Base-by-base conservation (phyloP, 1,284 basidiomycete genomes). In the Spongispora temasekensis region DNA sequence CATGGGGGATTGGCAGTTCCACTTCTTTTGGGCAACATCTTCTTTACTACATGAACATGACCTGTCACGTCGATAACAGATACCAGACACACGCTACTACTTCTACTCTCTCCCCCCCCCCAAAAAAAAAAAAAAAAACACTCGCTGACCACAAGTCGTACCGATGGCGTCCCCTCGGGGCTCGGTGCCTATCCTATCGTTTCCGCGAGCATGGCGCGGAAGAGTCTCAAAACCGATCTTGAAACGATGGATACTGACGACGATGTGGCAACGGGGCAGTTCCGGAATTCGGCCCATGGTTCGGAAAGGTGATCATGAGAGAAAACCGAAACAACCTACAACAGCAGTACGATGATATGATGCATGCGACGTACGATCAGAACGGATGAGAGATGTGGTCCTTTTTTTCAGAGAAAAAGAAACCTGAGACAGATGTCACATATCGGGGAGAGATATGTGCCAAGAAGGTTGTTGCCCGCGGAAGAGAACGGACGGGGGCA, bases 371-470 rank as follows among this genome's bases (percentile, higher is more conserved):
- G 23, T 35, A 50, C 2, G 40, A 61, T 40, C 40, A 9, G 35
- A 30, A 17, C 46, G 25, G 46, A 25, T 28, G 31, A 30, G n/a
- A n/a, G n/a, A n/a, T n/a, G n/a, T n/a, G 6, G 30, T 56, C 3
- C 25, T 21, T 23, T 32, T 27, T 58, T 42, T 31, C 57, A 55
- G 51, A 61, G n/a, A n/a, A n/a, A n/a, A n/a, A n/a, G n/a, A n/a
- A n/a, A n/a, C 59, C 44, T 68, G 64, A 67, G 59, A 59, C 55
- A 57, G 55, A 31, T 31, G 23, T 44, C 46, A 42, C 17, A 25
- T 53, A 51, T 64, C 37, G 57, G 55, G 50, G 55, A 10, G 21
- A 32, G 35, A 44, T 35, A 55, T 57, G 57, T 23, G 54, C 32
- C 46, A 40, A 48, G 37, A 25, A 1, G n/a, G 32, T 34, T n/a